These are phyloP conservation scores for Mortierella sp. DNA, from an alignment of 371 early-diverging fungal species.

Conservation along the genomic window DNA sequence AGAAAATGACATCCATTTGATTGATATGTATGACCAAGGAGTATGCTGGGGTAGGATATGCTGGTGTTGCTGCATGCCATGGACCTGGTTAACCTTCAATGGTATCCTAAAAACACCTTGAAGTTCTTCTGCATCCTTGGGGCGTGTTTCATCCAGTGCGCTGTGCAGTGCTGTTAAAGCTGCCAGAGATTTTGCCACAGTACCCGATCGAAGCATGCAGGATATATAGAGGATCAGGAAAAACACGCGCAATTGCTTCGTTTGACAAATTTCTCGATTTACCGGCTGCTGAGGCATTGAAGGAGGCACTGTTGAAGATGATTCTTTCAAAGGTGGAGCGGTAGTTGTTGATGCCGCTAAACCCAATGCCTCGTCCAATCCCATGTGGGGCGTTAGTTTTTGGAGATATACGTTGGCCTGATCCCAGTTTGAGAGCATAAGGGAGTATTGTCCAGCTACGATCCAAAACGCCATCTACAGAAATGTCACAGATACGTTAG, in stretches of 20 bases:
- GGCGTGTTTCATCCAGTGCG: constrained; percentile 39
- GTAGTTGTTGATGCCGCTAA: background rate
- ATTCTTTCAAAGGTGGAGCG: background rate
- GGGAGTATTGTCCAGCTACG: constrained; percentile 47
- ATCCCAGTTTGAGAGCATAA: constrained; percentile 48
- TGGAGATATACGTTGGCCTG: constrained; percentile 36
- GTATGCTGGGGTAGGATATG: background rate
- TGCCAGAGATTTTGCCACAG: constrained; percentile 20
- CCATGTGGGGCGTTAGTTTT: constrained; percentile 36
- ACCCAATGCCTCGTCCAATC: constrained; percentile 8
- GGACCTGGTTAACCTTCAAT: constrained; percentile 8
- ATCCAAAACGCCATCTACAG: constrained; percentile 53
- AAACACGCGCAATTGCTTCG: constrained; percentile 47
- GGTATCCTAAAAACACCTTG: constrained; percentile 43
- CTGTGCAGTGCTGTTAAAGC: constrained; percentile 33
- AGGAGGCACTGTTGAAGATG: background rate
- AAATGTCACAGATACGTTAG: background rate
- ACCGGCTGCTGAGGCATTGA: background rate
- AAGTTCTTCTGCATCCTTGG: constrained; percentile 35
- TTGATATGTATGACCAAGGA: constrained; percentile 17
- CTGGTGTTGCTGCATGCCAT: background rate
- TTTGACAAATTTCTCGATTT: constrained; percentile 15
- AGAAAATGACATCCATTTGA: constrained; percentile 55
- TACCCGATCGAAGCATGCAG: constrained; percentile 44
- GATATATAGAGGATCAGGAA: constrained; percentile 47